A percentile compares a stretch with the other conserved stretches of the same genome.
These are phyloP conservation scores for Rhynchospora breviuscula DNA, from an alignment of 176 grass and related monocot genomes.

Conservation along the genomic window DNA sequence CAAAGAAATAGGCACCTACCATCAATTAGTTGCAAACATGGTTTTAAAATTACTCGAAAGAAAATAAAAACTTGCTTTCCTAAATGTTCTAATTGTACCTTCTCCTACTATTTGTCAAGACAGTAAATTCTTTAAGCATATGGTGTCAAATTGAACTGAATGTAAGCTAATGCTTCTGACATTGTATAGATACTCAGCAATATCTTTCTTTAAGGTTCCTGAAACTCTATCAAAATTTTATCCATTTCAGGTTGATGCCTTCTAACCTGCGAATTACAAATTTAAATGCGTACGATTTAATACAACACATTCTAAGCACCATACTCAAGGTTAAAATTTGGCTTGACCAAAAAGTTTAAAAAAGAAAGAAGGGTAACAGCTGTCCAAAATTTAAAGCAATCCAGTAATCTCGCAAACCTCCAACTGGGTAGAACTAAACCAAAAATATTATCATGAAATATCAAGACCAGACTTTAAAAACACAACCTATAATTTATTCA, in stretches of 20 bases:
- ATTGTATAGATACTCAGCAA: constrained; percentile 6
- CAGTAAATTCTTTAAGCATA: too few relatives aligned
- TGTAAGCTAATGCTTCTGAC: background rate
- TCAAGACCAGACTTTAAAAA: background rate
- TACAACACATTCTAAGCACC: background rate
- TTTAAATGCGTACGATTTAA: background rate
- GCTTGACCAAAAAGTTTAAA: background rate
- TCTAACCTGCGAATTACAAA: constrained; percentile 49
- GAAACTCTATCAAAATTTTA: constrained; percentile 76
- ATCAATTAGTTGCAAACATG: background rate
- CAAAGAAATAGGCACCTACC: background rate
- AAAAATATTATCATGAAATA: background rate
- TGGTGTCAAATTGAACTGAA: background rate
- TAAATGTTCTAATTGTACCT: background rate
- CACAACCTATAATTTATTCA: background rate
- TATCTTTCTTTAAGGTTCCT: constrained; percentile 42
- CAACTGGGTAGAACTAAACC: background rate
- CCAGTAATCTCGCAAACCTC: too few relatives aligned
- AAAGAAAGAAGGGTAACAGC: background rate
- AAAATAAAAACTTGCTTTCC: background rate
- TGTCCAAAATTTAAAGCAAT: too few relatives aligned
- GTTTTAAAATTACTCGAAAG: background rate
- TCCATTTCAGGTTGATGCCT: constrained; percentile 86
- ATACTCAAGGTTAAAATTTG: background rate
- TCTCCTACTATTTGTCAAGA: background rate